A percentile compares a stretch with the other conserved stretches of the same genome.
Evolutionary conservation across 306 rosid genomes (phyloP).

Genomic region (Hippophae rhamnoides): DNA sequence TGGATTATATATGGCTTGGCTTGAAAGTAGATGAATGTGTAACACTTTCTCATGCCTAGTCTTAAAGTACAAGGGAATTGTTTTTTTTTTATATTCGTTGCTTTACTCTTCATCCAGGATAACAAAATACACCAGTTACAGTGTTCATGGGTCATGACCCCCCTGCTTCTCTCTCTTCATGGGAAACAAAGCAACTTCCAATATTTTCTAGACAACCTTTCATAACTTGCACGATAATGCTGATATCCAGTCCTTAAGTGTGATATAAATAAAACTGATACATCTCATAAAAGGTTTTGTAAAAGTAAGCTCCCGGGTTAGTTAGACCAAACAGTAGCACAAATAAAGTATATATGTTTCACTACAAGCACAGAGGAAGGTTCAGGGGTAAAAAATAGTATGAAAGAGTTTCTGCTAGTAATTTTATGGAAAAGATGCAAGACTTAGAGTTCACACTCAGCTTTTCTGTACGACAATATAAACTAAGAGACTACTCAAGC

Average conservation of each 20-base stretch:
- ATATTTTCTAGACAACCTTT: slow-evolving; percentile 13
- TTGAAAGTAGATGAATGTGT: slow-evolving; percentile 88
- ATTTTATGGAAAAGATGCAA: no score
- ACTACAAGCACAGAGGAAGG: slow-evolving; percentile 25
- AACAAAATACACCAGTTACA: slow-evolving; percentile 33
- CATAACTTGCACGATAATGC: not conserved
- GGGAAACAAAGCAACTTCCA: slow-evolving; percentile 21
- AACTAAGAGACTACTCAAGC: not conserved
- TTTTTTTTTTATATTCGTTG: slow-evolving; percentile 41
- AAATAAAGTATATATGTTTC: slow-evolving; percentile 23
- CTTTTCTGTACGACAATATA: no score
- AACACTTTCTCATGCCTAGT: slow-evolving; percentile 67
- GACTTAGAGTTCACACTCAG: no score
- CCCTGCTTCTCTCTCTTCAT: slow-evolving; percentile 25
- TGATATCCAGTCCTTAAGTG: not conserved
- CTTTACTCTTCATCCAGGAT: slow-evolving; percentile 84
- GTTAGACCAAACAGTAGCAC: slow-evolving; percentile 50
- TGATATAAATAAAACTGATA: not conserved
- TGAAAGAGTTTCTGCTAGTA: no score
- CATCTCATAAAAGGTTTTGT: not conserved
- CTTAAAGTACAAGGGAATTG: slow-evolving; percentile 80
- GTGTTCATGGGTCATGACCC: slow-evolving; percentile 19
- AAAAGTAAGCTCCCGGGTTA: slow-evolving; percentile 26
- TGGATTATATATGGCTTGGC: slow-evolving; percentile 73
- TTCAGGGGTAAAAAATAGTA: no score